Percentiles rank a stretch among this genome's conserved stretches.
Conservation (phyloP, 2,329 filamentous ascomycete species). For the Diaporthe humulicola region DNA sequence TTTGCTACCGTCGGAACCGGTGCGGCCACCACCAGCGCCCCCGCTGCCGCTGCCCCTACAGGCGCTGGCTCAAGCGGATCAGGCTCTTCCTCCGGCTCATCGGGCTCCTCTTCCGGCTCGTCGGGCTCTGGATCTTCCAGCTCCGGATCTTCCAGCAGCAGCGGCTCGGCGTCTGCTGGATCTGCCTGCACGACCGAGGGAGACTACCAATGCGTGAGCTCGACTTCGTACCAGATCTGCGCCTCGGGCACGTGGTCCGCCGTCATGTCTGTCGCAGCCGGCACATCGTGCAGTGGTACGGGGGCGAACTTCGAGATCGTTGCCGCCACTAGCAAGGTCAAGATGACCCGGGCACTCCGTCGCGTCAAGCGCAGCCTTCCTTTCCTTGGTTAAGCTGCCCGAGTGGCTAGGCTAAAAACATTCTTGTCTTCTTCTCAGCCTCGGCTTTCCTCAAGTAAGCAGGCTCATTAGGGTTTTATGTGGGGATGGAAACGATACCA, state of each 20-base stretch:
- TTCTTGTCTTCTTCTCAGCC: slow-evolving; percentile 6
- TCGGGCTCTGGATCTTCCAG: slow-evolving; percentile 26
- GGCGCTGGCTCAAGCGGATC: slow-evolving; percentile 36
- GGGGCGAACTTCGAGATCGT: slow-evolving; percentile 49
- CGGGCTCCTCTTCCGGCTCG: slow-evolving; percentile 43
- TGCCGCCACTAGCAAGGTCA: slow-evolving; percentile 41
- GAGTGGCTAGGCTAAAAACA: not conserved
- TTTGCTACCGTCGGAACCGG: slow-evolving; percentile 51
- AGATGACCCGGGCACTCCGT: slow-evolving; percentile 32
- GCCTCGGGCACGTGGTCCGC: slow-evolving; percentile 62
- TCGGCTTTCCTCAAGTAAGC: not conserved
- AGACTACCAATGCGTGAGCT: slow-evolving; percentile 63
- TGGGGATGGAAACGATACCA: slow-evolving; percentile 23
- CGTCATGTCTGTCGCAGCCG: slow-evolving; percentile 56
- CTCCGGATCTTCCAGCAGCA: slow-evolving; percentile 42
- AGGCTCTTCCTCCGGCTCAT: slow-evolving; percentile 43
- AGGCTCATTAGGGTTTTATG: slow-evolving; percentile 25
- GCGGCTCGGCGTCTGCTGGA: slow-evolving; percentile 54
- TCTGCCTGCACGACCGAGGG: slow-evolving; percentile 62
- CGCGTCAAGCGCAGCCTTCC: slow-evolving; percentile 21
- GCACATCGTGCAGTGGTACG: slow-evolving; percentile 58
- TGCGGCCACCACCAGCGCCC: slow-evolving; percentile 40
- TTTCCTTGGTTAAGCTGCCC: slow-evolving; percentile 21
- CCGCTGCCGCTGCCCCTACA: slow-evolving; percentile 36
- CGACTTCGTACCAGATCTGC: slow-evolving; percentile 65